Evolutionary conservation across 164 flowering plant species (phyloP).

Genomic region (Vitis riparia): DNA sequence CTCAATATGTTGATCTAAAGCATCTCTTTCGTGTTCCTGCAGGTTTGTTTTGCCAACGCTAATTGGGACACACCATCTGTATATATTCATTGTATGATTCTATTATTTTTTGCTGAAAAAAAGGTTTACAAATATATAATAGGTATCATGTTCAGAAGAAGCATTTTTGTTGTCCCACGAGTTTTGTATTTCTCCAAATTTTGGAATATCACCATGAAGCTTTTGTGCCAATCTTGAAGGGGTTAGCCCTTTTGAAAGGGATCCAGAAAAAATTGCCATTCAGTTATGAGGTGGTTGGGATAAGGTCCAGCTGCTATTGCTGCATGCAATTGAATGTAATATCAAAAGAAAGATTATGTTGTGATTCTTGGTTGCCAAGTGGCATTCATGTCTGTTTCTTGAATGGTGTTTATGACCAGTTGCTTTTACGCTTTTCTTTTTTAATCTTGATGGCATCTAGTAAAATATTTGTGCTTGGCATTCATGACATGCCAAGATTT

Average conservation of each 20-base stretch:
- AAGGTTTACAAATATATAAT: slow-evolving; percentile 3
- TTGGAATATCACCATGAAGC: not conserved
- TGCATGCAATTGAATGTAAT: too few relatives aligned
- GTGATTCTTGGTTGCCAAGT: too few relatives aligned
- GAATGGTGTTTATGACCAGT: too few relatives aligned
- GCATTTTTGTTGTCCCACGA: not conserved
- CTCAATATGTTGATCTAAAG: slow-evolving; percentile 41
- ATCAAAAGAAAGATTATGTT: too few relatives aligned
- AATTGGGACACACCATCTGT: slow-evolving; percentile 51
- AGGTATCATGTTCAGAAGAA: slow-evolving; percentile 15
- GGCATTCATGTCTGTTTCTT: too few relatives aligned
- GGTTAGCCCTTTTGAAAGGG: not conserved
- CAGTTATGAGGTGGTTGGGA: too few relatives aligned
- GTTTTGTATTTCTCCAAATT: slow-evolving; percentile 4
- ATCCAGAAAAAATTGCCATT: too few relatives aligned
- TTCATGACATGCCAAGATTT: too few relatives aligned
- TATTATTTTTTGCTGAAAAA: slow-evolving; percentile 6
- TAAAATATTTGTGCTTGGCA: too few relatives aligned
- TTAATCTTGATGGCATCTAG: too few relatives aligned
- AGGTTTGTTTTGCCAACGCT: slow-evolving; percentile 74
- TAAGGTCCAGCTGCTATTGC: too few relatives aligned
- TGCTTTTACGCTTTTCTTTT: too few relatives aligned
- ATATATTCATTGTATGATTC: slow-evolving; percentile 41
- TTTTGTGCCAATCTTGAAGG: slow-evolving; percentile 5
- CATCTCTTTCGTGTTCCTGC: slow-evolving; percentile 77